A percentile compares a stretch with the other conserved stretches of the same genome.
Evolutionary conservation across 2,329 filamentous ascomycete species (phyloP).

Genomic region (Aureobasidium sp.): DNA sequence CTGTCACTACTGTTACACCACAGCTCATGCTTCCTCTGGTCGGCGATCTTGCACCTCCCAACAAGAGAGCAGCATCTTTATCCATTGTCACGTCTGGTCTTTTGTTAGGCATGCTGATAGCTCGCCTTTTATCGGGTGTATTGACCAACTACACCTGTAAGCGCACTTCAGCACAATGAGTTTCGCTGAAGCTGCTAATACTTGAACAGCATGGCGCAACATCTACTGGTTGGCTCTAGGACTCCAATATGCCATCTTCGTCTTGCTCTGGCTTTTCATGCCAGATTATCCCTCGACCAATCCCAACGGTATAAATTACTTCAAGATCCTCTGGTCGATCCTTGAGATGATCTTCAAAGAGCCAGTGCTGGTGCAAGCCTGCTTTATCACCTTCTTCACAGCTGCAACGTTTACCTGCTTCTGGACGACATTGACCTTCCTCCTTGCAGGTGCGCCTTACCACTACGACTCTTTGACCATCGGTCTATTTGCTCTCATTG

Average conservation of each 20-base stretch:
- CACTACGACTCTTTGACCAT: constrained; percentile 60
- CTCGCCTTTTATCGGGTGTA: constrained; percentile 67
- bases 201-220: constrained; percentile 63
- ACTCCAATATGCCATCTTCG: constrained; percentile 60
- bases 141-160: constrained; percentile 48
- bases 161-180: background rate
- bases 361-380: constrained; percentile 63
- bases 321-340: constrained; percentile 58
- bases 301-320: constrained; percentile 57
- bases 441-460: constrained; percentile 65
- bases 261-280: constrained; percentile 64
- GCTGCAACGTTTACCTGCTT: constrained; percentile 58
- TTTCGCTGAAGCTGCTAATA: background rate
- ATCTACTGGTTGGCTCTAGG: constrained; percentile 74
- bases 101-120: constrained; percentile 68
- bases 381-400: constrained; percentile 58
- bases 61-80: constrained; percentile 61
- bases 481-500: constrained; percentile 72
- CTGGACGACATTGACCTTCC: constrained; percentile 74
- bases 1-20: constrained; percentile 74
- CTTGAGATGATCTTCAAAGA: constrained; percentile 56
- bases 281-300: constrained; percentile 75
- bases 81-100: constrained; percentile 70
- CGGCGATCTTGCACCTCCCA: constrained; percentile 65
- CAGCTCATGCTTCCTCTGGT: constrained; percentile 70